A percentile compares a stretch with the other conserved stretches of the same genome.
Evolutionary conservation across 176 grass and related monocot species (phyloP).

Genomic region (Juncus effusus): DNA sequence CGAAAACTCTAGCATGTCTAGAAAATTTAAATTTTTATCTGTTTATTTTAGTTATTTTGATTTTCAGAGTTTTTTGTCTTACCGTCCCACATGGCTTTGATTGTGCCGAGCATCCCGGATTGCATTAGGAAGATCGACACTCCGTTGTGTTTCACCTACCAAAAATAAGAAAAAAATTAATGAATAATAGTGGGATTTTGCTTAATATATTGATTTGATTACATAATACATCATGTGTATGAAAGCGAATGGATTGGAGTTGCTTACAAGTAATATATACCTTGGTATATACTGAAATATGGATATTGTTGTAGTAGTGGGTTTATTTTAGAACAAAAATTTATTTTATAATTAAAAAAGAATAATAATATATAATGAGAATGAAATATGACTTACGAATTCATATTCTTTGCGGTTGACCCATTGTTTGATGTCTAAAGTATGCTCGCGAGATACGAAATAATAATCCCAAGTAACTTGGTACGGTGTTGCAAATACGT

Average conservation of each 20-base stretch:
- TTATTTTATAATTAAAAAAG: no score
- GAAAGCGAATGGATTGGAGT: no score
- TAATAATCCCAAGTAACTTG: conserved; percentile 97
- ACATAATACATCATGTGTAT: no score
- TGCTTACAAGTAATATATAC: no score
- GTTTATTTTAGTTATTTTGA: no score
- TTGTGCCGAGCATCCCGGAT: conserved; percentile 90
- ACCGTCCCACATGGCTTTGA: conserved; percentile 83
- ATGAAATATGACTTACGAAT: conserved; percentile 53
- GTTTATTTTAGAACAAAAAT: no score
- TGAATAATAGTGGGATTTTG: not conserved
- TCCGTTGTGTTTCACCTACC: conserved; percentile 80
- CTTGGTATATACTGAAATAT: no score
- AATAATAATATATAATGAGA: not conserved
- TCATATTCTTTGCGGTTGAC: conserved; percentile 82
- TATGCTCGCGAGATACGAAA: conserved; percentile 79
- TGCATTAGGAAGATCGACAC: conserved; percentile 98
- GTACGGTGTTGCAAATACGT: conserved; percentile 92
- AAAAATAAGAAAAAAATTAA: conserved; percentile 25
- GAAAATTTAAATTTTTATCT: no score
- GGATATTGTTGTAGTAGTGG: no score
- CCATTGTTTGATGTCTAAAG: conserved; percentile 85
- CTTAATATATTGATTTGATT: no score
- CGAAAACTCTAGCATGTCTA: no score
- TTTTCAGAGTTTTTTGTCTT: no score